Evolutionary conservation across 1,284 basidiomycete genomes (phyloP).

Genomic region (Sphagnurus paluster): DNA sequence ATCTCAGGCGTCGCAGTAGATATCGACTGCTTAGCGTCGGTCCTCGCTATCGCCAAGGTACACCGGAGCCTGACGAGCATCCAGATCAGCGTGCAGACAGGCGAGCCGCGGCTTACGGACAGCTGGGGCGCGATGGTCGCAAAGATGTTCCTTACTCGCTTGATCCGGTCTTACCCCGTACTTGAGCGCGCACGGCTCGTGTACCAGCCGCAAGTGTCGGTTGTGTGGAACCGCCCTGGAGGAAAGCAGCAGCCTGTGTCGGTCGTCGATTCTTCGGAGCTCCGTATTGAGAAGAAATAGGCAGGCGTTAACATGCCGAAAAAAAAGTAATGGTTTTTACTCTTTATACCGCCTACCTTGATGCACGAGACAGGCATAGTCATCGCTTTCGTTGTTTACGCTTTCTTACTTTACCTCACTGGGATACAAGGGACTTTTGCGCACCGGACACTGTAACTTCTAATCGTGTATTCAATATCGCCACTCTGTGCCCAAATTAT

Average conservation of each 20-base stretch:
- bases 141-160: slow-evolving; percentile 14
- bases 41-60: slow-evolving; percentile 9
- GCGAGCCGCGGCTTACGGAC: slow-evolving; percentile 15
- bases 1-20: slow-evolving; percentile 19
- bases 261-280: slow-evolving; percentile 9
- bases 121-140: slow-evolving; percentile 15
- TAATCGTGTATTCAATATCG: not conserved
- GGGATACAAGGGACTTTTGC: not conserved
- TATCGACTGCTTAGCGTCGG: slow-evolving; percentile 16
- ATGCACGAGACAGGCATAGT: not conserved
- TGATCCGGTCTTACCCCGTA: slow-evolving; percentile 15
- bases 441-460: not conserved
- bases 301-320: not conserved
- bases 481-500: not conserved
- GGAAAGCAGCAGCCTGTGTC: not conserved
- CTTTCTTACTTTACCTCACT: not conserved
- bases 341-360: not conserved
- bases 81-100: slow-evolving; percentile 15
- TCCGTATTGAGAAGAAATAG: slow-evolving; percentile 18
- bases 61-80: slow-evolving; percentile 15
- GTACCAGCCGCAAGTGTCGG: slow-evolving; percentile 17
- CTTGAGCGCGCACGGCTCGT: slow-evolving; percentile 16
- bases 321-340: not conserved
- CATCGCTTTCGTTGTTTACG: not conserved
- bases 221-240: slow-evolving; percentile 15